Conservation (phyloP, 257 asterid genomes). For the Rhazya stricta region DNA sequence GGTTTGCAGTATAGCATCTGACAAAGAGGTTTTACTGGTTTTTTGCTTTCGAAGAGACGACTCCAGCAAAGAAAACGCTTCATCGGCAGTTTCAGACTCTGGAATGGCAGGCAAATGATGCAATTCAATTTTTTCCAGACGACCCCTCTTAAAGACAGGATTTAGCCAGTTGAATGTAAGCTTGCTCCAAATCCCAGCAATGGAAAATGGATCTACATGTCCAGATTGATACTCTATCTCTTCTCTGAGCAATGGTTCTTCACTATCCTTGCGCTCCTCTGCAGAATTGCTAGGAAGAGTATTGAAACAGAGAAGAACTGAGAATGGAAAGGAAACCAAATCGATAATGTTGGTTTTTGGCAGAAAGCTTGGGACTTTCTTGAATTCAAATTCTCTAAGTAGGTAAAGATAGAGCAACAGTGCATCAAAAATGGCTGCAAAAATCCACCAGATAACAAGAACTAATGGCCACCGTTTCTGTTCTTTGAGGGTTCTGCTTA, state of each 20-base stretch:
- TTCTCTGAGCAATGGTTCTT: conserved; percentile 41
- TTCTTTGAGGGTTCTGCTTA: conserved; percentile 10
- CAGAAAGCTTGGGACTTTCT: conserved; percentile 28
- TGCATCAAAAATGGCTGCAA: conserved; percentile 31
- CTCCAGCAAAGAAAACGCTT: conserved; percentile 59
- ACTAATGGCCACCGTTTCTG: conserved; percentile 55
- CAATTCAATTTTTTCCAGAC: conserved; percentile 34
- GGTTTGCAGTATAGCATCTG: conserved; percentile 43
- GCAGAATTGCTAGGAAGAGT: conserved; percentile 19
- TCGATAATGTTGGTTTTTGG: conserved; percentile 36
- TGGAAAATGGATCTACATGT: conserved; percentile 38
- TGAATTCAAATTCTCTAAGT: conserved; percentile 20
- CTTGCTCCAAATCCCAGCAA: conserved; percentile 67
- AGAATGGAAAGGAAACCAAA: conserved; percentile 48
- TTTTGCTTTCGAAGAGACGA: conserved; percentile 53
- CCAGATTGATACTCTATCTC: conserved; percentile 9
- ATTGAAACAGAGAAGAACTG: conserved; percentile 41
- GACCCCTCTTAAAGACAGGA: conserved; percentile 64
- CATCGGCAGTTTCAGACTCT: conserved; percentile 51
- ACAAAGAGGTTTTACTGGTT: conserved; percentile 34
- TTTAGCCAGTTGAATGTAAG: conserved; percentile 73
- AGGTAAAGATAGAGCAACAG: conserved; percentile 27
- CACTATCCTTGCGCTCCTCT: conserved; percentile 22
- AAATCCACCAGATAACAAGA: conserved; percentile 66
- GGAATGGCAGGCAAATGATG: conserved; percentile 60